Conservation (phyloP, 2,329 filamentous ascomycete species). For the Talaromyces sp. region DNA sequence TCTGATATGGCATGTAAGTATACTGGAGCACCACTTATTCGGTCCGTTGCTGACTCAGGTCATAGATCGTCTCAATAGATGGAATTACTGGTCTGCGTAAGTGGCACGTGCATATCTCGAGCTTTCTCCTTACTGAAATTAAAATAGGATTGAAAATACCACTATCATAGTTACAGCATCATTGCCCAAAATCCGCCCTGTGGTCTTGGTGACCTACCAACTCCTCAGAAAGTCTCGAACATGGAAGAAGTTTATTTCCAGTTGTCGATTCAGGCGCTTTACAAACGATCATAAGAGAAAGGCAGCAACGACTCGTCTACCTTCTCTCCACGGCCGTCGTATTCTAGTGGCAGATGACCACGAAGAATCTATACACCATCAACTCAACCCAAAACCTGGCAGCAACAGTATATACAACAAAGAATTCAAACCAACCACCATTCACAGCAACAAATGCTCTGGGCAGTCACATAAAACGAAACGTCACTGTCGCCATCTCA, state of each 20-base stretch:
- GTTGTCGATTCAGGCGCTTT: not conserved
- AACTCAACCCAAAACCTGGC: not conserved
- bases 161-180: conserved; percentile 18
- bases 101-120: not conserved
- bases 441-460: not conserved
- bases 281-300: not conserved
- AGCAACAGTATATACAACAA: conserved; percentile 1
- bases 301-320: not conserved
- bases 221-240: not conserved
- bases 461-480: not conserved
- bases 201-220: not conserved
- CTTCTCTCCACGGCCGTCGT: not conserved
- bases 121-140: not conserved
- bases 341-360: not conserved
- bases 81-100: conserved; percentile 19
- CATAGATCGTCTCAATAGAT: conserved; percentile 6
- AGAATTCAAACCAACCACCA: not conserved
- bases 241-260: not conserved
- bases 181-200: conserved; percentile 16
- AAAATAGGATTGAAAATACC: conserved; percentile 14
- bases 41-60: not conserved
- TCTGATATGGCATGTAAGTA: conserved; percentile 17
- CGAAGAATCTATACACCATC: not conserved
- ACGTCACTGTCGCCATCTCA: not conserved
- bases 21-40: not conserved